Evolutionary conservation across 164 flowering plant genomes (phyloP).

Genomic region (Liquidambar formosana): DNA sequence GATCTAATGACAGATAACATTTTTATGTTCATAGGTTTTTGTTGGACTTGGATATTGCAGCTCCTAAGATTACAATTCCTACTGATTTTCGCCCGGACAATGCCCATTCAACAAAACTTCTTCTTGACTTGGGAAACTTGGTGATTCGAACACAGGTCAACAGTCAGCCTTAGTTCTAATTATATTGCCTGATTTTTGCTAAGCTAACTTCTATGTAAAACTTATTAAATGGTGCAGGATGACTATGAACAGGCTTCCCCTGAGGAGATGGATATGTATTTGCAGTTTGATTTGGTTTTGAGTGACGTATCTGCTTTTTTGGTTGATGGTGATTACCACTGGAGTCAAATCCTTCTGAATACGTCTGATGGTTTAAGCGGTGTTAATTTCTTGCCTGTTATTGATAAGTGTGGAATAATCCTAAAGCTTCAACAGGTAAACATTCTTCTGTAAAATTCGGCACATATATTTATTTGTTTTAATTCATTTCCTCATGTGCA

Average conservation of each 20-base stretch:
- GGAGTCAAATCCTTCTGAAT: conserved; percentile 45
- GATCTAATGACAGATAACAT: not conserved
- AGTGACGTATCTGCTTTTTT: conserved; percentile 95
- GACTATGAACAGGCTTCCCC: conserved; percentile 40
- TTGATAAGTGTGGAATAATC: conserved; percentile 87
- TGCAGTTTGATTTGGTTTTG: conserved; percentile 81
- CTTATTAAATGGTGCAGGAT: conserved; percentile 52
- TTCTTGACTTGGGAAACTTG: conserved; percentile 91
- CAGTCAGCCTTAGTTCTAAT: not conserved
- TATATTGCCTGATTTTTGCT: not conserved
- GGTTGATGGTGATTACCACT: conserved; percentile 88
- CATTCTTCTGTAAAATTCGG: not conserved
- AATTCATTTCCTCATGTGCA: not conserved
- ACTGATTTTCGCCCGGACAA: conserved; percentile 78
- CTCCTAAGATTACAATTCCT: conserved; percentile 96
- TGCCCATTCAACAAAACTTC: conserved; percentile 71
- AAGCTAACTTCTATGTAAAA: not conserved
- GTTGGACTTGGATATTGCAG: conserved; percentile 96
- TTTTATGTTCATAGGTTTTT: conserved; percentile 59
- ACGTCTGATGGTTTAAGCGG: conserved; percentile 21
- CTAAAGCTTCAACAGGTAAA: conserved; percentile 87
- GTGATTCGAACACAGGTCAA: conserved; percentile 75
- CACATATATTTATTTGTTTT: not conserved
- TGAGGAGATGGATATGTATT: conserved; percentile 60
- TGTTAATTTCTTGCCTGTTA: conserved; percentile 64